Conservation (phyloP, 2,329 filamentous ascomycete genomes). For the Camptophora hylomeconis region DNA sequence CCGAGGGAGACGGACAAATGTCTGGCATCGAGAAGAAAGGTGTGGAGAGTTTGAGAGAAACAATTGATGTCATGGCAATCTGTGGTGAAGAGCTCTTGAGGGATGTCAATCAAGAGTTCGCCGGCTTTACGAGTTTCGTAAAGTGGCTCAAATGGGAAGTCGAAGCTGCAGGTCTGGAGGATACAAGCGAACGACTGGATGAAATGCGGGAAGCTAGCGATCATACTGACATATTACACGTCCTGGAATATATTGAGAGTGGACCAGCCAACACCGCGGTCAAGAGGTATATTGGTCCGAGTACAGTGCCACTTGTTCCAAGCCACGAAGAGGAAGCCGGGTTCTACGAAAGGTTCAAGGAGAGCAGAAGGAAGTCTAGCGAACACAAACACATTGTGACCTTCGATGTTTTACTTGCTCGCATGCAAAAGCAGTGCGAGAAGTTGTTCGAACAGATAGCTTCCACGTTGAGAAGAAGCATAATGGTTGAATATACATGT, state of each 20-base stretch:
- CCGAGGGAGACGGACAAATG: conserved; percentile 58
- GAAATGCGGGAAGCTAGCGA: conserved; percentile 69
- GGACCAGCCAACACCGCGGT: conserved; percentile 56
- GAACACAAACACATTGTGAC: conserved; percentile 41
- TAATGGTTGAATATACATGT: conserved; percentile 49
- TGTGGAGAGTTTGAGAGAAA: conserved; percentile 49
- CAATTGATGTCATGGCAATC: conserved; percentile 61
- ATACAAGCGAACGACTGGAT: conserved; percentile 44
- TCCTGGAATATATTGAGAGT: conserved; percentile 65
- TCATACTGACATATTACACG: conserved; percentile 56
- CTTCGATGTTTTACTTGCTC: conserved; percentile 50
- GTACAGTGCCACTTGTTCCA: conserved; percentile 31
- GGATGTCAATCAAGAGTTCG: conserved; percentile 61
- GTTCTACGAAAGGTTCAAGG: conserved; percentile 34
- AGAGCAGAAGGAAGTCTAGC: conserved; percentile 33
- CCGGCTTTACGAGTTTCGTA: conserved; percentile 66
- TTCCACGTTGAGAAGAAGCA: conserved; percentile 54
- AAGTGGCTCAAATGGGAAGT: conserved; percentile 76
- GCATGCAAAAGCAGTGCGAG: conserved; percentile 45
- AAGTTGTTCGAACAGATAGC: conserved; percentile 55
- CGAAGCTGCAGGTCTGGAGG: conserved; percentile 56
- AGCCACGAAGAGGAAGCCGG: conserved; percentile 26
- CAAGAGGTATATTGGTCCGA: conserved; percentile 38
- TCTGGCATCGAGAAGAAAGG: conserved; percentile 52
- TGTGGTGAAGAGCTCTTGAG: conserved; percentile 61